Conservation (phyloP, 352 stramenopile genomes). For the Phytophthora fragariae region DNA sequence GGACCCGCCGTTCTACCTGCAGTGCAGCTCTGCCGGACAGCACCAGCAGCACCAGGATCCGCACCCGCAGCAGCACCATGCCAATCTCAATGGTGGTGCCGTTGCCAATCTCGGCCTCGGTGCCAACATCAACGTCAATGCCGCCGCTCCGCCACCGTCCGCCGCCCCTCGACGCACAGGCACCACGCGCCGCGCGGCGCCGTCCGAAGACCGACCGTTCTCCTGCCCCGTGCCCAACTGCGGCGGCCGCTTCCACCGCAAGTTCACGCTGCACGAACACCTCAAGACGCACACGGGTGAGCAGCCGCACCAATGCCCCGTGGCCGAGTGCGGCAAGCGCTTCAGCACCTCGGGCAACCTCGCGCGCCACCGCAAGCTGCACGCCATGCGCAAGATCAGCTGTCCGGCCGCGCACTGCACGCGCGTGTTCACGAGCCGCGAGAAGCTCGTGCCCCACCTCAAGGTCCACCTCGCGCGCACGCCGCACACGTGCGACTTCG, state of each 20-base stretch:
- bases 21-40: conserved; percentile 31
- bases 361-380: conserved; percentile 58
- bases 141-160: conserved; percentile 6
- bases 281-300: conserved; percentile 88
- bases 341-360: conserved; percentile 74
- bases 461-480: conserved; percentile 61
- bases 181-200: conserved; percentile 40
- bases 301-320: conserved; percentile 72
- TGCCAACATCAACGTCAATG: conserved; percentile 36
- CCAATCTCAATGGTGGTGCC: conserved; percentile 39
- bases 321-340: conserved; percentile 62
- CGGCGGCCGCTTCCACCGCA: conserved; percentile 72
- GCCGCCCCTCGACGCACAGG: conserved; percentile 12
- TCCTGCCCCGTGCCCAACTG: conserved; percentile 50
- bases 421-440: conserved; percentile 52
- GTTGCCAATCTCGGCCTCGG: conserved; percentile 36
- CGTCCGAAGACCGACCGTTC: conserved; percentile 44
- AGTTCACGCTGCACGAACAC: conserved; percentile 82
- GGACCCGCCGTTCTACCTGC: conserved; percentile 47
- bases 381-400: conserved; percentile 52
- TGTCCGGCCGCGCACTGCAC: conserved; percentile 54
- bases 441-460: conserved; percentile 59
- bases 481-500: conserved; percentile 60
- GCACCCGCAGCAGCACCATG: conserved; percentile 18
- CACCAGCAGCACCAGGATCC: conserved; percentile 27